Conservation (phyloP, 2,329 filamentous ascomycete species). For the Xylariaceae sp. region DNA sequence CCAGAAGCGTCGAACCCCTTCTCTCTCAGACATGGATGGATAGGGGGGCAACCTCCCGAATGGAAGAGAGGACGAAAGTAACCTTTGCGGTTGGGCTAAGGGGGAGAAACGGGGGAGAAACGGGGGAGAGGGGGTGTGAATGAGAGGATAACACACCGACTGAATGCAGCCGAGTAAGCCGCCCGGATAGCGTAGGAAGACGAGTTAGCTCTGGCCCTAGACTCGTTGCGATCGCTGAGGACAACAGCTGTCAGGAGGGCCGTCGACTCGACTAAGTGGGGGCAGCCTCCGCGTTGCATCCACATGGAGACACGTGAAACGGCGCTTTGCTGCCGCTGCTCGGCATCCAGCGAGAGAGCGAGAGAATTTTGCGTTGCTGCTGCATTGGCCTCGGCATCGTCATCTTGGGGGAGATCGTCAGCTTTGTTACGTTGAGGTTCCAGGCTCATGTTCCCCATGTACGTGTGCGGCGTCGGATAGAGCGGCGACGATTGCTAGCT, state of each 20-base stretch:
- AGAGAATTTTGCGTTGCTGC: background rate
- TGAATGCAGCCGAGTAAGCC: conserved; percentile 69
- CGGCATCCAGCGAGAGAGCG: conserved; percentile 10
- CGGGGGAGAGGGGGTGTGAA: background rate
- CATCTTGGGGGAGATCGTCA: conserved; percentile 12
- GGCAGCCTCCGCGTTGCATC: conserved; percentile 68
- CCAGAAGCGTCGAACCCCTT: background rate
- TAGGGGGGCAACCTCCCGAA: background rate
- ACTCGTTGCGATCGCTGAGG: conserved; percentile 52
- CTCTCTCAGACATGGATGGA: background rate
- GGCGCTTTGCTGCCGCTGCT: conserved; percentile 38
- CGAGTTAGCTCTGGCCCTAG: conserved; percentile 30
- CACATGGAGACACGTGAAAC: conserved; percentile 59
- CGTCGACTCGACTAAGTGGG: conserved; percentile 74
- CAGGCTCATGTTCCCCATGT: background rate
- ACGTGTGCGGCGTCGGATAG: conserved; percentile 10
- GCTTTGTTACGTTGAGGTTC: background rate
- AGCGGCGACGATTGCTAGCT: background rate
- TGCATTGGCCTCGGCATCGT: conserved; percentile 8
- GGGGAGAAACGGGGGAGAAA: background rate
- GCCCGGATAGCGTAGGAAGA: conserved; percentile 58
- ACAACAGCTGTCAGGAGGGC: conserved; percentile 65
- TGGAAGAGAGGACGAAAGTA: background rate
- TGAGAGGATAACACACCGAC: conserved; percentile 50
- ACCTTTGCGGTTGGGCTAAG: no score